Conservation (phyloP, 2,329 filamentous ascomycete species). For the Clonostachys byssicola region DNA sequence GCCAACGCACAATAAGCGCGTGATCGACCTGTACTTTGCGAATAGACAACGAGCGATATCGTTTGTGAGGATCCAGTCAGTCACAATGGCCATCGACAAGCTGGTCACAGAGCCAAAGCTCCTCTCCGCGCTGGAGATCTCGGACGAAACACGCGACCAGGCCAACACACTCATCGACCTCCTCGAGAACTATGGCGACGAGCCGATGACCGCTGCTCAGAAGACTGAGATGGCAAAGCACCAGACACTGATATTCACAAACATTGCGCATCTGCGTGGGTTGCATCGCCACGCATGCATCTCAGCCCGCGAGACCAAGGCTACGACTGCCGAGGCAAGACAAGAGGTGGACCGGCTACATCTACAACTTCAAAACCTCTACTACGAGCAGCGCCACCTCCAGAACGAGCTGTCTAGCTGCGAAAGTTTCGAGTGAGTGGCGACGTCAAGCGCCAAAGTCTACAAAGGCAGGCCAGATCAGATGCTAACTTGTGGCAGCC, state of each 20-base stretch:
- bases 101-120: slow-evolving; percentile 46
- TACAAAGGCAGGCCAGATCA: background rate
- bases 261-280: slow-evolving; percentile 75
- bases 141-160: slow-evolving; percentile 69
- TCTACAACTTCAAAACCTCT: slow-evolving; percentile 89
- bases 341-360: slow-evolving; percentile 91
- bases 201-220: slow-evolving; percentile 13
- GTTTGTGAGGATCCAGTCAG: background rate
- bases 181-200: slow-evolving; percentile 37
- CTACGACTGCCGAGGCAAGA: slow-evolving; percentile 78
- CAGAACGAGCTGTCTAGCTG: slow-evolving; percentile 87
- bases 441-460: background rate
- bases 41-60: no score
- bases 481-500: slow-evolving; percentile 44
- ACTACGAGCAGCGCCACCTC: slow-evolving; percentile 91
- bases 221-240: slow-evolving; percentile 62
- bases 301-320: slow-evolving; percentile 79
- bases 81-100: slow-evolving; percentile 19
- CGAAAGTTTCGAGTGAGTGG: slow-evolving; percentile 80
- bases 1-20: background rate
- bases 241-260: slow-evolving; percentile 76
- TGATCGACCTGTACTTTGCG: no score
- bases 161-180: slow-evolving; percentile 61
- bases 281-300: slow-evolving; percentile 80
- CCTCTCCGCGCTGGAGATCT: slow-evolving; percentile 64